Evolutionary conservation across 148 eudicot species (phyloP).

Genomic region (Diospyros lotus): DNA sequence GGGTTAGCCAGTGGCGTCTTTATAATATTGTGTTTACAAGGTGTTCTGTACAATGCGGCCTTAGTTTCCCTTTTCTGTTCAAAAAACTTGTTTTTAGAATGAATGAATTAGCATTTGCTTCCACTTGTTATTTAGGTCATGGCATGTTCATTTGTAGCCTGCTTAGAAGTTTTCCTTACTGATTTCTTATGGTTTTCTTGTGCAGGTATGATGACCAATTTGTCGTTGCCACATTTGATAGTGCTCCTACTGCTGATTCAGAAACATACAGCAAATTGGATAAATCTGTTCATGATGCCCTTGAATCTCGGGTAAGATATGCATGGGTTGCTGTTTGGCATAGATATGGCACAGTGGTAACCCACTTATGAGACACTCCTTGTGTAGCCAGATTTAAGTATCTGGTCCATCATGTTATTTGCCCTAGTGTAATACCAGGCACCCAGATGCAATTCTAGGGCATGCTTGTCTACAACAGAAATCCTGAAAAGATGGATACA

Average conservation of each 20-base stretch:
- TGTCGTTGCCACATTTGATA: conserved; percentile 72
- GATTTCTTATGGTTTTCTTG: conserved; percentile 13
- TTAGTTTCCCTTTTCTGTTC: background rate
- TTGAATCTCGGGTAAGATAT: conserved; percentile 61
- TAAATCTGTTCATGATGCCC: conserved; percentile 52
- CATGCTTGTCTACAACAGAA: background rate
- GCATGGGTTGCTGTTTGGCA: background rate
- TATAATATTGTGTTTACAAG: background rate
- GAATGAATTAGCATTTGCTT: background rate
- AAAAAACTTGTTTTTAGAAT: background rate
- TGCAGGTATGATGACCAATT: conserved; percentile 64
- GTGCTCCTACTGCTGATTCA: conserved; percentile 88
- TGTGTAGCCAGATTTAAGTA: background rate
- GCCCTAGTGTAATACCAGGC: background rate
- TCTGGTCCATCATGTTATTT: background rate
- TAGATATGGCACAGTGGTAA: background rate
- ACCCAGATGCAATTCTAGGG: background rate
- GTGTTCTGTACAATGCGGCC: background rate
- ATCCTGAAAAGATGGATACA: background rate
- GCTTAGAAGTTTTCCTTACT: background rate
- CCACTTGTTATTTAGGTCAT: background rate
- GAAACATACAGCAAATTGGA: conserved; percentile 67
- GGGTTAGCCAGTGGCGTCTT: background rate
- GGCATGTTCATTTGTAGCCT: background rate
- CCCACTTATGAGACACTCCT: background rate